A percentile compares a stretch with the other conserved stretches of the same genome.
Evolutionary conservation across 192 early-diverging fungal species (phyloP).

Genomic region (Coemansia sp.): DNA sequence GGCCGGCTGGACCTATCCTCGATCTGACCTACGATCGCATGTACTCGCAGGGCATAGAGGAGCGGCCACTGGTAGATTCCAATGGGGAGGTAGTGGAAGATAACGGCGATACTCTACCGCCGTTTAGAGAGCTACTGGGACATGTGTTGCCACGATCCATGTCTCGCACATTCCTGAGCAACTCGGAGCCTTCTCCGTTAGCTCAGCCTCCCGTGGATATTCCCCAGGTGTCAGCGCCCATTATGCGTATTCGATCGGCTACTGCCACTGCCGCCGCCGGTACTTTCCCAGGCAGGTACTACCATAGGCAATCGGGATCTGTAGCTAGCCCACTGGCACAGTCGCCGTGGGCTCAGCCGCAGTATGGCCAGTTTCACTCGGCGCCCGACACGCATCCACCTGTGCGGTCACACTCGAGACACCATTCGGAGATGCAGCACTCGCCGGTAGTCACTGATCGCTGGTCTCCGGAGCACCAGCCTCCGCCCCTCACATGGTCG

Average conservation of each 20-base stretch:
- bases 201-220: not conserved
- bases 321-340: not conserved
- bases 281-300: not conserved
- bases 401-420: not conserved
- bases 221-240: not conserved
- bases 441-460: not conserved
- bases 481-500: not conserved
- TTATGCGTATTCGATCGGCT: not conserved
- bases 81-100: constrained; percentile 14
- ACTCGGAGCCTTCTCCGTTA: not conserved
- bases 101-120: constrained; percentile 32
- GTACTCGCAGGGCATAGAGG: constrained; percentile 39
- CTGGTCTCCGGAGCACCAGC: not conserved
- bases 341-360: constrained; percentile 2
- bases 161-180: constrained; percentile 17
- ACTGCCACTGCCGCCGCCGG: not conserved
- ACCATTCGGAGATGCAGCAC: not conserved
- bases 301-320: not conserved
- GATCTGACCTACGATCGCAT: constrained; percentile 47
- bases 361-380: not conserved
- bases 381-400: not conserved
- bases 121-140: constrained; percentile 29
- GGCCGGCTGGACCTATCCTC: constrained; percentile 42
- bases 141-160: constrained; percentile 32
- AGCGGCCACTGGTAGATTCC: not conserved